Evolutionary conservation across 139 green algal genomes (phyloP), one percentile per base, ranked within the genome.

Genomic region (Edaphochlamys debaryana): DNA sequence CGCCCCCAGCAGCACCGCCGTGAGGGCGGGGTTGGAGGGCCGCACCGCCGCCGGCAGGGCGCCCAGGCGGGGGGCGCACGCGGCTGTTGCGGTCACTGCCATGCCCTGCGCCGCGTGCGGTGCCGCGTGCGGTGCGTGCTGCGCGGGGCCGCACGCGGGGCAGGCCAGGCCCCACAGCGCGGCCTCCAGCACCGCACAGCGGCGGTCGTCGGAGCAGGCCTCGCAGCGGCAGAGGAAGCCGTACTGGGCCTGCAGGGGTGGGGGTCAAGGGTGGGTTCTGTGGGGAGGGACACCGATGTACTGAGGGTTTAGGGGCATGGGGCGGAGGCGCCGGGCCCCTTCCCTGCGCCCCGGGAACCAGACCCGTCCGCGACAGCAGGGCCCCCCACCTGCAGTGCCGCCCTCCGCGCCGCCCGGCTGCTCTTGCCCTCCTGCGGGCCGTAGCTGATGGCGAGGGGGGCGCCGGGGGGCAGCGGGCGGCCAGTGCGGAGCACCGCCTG

Each of bases 401-500:
- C 20, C 17, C 23, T 3, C 3, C 79, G 67, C 69, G 48, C 20
- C 36, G 5, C 3, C 0, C 50, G n/a, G 0, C 40, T 30, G 29
- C 38, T 32, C 79, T 85, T 77, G n/a, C 79, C 79, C 22, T 48
- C 63, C 73, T 87, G 82, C 1, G 82, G 82, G 0, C 82, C 82
- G 64, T 87, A 87, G 48, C 64, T 58, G 52, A 87, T 67, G 38
- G 48, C 58, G 8, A 80, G 63, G 11, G 29, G 30, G 15, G 37
- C 1, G 15, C 82, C 82, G 23, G 45, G 63, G 0, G 66, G 0
- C 52, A 87, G 25, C 13, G 64, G 7, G 3, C 36, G 34, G 23
- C 23, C 32, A 37, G 52, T 80, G 30, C 82, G 72, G 9, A 60
- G 67, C 37, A 82, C 27, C 37, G 72, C 52, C 50, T 62, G 73